phyloP scores from a whole-genome alignment of 1,284 basidiomycete species.

The Takashimella koratensis region DNA sequence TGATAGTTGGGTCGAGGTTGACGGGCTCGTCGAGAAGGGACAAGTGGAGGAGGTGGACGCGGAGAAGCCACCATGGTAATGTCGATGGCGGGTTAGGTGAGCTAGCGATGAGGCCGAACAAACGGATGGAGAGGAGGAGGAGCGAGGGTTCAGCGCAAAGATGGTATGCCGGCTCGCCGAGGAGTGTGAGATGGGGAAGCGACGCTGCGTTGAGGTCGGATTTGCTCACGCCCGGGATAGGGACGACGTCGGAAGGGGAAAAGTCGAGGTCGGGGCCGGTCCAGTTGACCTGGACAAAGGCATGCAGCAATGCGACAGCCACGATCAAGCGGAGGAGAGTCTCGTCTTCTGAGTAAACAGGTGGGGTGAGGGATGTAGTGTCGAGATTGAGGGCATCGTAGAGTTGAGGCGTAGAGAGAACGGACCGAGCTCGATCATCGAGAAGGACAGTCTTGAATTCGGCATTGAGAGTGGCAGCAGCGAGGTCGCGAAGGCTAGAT shows the following conservation, averaged over 20 bases:
- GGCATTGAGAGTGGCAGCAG: slow-evolving; percentile 32
- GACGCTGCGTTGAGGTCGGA: slow-evolving; percentile 58
- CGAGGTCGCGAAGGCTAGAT: slow-evolving; percentile 21
- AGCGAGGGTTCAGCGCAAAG: slow-evolving; percentile 68
- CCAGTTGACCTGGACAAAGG: slow-evolving; percentile 94
- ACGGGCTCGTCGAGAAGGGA: slow-evolving; percentile 84
- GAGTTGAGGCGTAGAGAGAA: slow-evolving; percentile 20
- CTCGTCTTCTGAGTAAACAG: slow-evolving; percentile 27
- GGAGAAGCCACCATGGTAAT: slow-evolving; percentile 75
- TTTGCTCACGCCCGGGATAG: slow-evolving; percentile 50
- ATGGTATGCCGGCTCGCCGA: slow-evolving; percentile 96
- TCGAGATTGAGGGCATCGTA: slow-evolving; percentile 1
- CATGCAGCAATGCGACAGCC: slow-evolving; percentile 76
- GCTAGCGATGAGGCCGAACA: slow-evolving; percentile 56
- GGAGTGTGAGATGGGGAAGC: slow-evolving; percentile 71
- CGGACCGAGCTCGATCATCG: slow-evolving; percentile 23
- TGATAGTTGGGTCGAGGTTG: slow-evolving; percentile 55
- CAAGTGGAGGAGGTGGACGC: slow-evolving; percentile 70
- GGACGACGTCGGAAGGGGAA: slow-evolving; percentile 43
- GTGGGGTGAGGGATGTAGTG: not conserved
- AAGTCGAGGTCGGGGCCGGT: slow-evolving; percentile 84
- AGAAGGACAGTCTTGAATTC: slow-evolving; percentile 43
- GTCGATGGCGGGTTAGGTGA: slow-evolving; percentile 52
- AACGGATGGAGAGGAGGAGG: slow-evolving; percentile 69
- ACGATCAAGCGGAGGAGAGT: slow-evolving; percentile 63